These are phyloP conservation scores for Sphaerulina populicola DNA, from an alignment of 2,329 filamentous ascomycete genomes.

Conservation along the genomic window DNA sequence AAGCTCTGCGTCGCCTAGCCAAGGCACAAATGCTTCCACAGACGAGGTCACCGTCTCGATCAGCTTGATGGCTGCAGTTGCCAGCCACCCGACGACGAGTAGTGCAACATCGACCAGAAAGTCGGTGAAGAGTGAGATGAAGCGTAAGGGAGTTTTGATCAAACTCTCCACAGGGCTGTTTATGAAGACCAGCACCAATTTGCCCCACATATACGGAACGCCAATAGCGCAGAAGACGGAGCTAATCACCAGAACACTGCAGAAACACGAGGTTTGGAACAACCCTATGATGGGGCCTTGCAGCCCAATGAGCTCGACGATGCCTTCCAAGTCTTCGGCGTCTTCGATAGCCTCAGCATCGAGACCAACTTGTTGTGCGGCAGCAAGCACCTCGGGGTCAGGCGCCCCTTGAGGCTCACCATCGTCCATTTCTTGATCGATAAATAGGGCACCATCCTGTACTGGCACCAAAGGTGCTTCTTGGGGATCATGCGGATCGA, in stretches of 20 bases:
- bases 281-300: slow-evolving; percentile 82
- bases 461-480: slow-evolving; percentile 49
- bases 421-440: slow-evolving; percentile 7
- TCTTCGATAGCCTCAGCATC: slow-evolving; percentile 69
- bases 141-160: slow-evolving; percentile 60
- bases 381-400: slow-evolving; percentile 53
- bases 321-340: slow-evolving; percentile 88
- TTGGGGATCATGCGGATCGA: slow-evolving; percentile 51
- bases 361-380: slow-evolving; percentile 58
- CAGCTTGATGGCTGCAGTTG: slow-evolving; percentile 12
- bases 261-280: slow-evolving; percentile 92
- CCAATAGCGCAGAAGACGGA: slow-evolving; percentile 82
- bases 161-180: slow-evolving; percentile 65
- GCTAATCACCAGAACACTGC: slow-evolving; percentile 76
- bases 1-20: slow-evolving; percentile 7
- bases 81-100: slow-evolving; percentile 43
- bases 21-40: slow-evolving; percentile 10
- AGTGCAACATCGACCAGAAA: slow-evolving; percentile 67
- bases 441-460: slow-evolving; percentile 33
- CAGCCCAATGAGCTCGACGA: slow-evolving; percentile 94
- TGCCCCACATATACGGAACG: slow-evolving; percentile 84
- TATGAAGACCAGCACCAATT: slow-evolving; percentile 68
- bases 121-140: slow-evolving; percentile 66
- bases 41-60: slow-evolving; percentile 10
- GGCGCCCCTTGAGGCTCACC: slow-evolving; percentile 6